Evolutionary conservation across 352 stramenopile genomes (phyloP).

Genomic region (Phytopythium kandeliae): DNA sequence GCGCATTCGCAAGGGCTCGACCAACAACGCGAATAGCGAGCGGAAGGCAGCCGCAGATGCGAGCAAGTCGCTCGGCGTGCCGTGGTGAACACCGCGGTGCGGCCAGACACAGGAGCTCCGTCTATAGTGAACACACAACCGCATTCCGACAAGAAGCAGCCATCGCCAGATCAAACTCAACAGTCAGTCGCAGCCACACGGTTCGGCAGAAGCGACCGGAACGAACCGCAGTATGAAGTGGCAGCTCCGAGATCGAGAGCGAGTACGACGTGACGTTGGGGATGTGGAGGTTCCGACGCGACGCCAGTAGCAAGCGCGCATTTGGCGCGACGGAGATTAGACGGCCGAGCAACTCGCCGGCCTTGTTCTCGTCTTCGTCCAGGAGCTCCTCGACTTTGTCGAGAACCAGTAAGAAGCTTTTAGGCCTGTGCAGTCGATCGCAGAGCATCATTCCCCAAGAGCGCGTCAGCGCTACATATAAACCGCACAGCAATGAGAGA

Average conservation of each 20-base stretch:
- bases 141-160: too few species aligned
- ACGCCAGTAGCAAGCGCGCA: slow-evolving; percentile 62
- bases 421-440: slow-evolving; percentile 25
- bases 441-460: background rate
- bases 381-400: slow-evolving; percentile 80
- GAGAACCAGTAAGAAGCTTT: slow-evolving; percentile 64
- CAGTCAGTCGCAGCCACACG: too few species aligned
- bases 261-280: slow-evolving; percentile 73
- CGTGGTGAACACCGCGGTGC: slow-evolving; percentile 55
- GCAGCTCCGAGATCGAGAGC: slow-evolving; percentile 68
- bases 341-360: slow-evolving; percentile 57
- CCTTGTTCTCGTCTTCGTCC: slow-evolving; percentile 70
- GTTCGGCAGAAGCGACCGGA: background rate
- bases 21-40: slow-evolving; percentile 77
- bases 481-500: background rate
- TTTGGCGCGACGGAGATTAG: slow-evolving; percentile 69
- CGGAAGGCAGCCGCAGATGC: slow-evolving; percentile 74
- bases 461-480: background rate
- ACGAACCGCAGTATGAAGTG: slow-evolving; percentile 57
- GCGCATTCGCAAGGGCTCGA: slow-evolving; percentile 66
- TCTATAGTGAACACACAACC: slow-evolving; percentile 35
- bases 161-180: background rate
- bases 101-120: slow-evolving; percentile 60
- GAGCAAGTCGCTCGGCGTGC: slow-evolving; percentile 54
- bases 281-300: slow-evolving; percentile 65